Percentiles rank a stretch among this genome's conserved stretches.
phyloP scores from a whole-genome alignment of 2,329 filamentous ascomycete genomes.

The Cercospora sojina region DNA sequence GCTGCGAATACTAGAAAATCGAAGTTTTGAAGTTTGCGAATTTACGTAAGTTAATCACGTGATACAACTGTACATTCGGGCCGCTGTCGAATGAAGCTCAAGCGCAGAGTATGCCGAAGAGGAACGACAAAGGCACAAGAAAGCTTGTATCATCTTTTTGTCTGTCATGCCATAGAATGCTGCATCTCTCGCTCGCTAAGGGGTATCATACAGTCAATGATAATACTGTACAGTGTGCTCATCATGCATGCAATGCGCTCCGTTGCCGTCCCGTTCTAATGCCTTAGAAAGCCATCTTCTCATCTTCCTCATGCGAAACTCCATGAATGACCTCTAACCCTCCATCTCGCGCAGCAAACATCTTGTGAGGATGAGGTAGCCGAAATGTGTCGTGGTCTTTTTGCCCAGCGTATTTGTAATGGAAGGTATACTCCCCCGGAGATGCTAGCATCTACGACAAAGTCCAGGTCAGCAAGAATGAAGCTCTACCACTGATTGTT shows the following conservation, averaged over 20 bases:
- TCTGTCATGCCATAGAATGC: background rate
- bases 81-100: background rate
- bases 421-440: background rate
- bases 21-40: too few relatives aligned
- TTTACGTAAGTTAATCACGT: too few relatives aligned
- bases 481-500: background rate
- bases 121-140: background rate
- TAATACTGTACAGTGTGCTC: background rate
- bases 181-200: background rate
- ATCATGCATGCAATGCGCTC: background rate
- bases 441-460: background rate
- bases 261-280: background rate
- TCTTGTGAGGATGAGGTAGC: background rate
- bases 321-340: background rate
- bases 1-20: too few relatives aligned
- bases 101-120: background rate
- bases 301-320: background rate
- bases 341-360: background rate
- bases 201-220: conserved; percentile 2
- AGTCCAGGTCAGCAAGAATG: background rate
- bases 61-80: too few relatives aligned
- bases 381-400: background rate
- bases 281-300: background rate
- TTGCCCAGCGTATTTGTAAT: background rate
- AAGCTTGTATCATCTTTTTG: background rate